Conservation (phyloP, 2,329 filamentous ascomycete genomes). For the Pseudogymnoascus sp. region DNA sequence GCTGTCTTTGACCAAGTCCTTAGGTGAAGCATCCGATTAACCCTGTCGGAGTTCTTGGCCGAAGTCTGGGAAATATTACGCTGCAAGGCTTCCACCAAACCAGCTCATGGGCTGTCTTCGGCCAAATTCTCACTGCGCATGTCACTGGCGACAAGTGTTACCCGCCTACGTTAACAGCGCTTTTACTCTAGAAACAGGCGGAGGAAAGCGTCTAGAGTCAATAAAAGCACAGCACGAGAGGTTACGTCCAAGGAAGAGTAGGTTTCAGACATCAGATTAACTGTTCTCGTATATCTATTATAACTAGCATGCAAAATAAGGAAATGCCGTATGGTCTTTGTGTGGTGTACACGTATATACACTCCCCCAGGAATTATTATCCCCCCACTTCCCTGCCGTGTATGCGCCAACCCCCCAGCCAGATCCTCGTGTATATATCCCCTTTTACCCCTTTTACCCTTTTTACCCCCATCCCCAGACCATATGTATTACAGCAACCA, state of each 20-base stretch:
- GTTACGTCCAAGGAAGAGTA: not conserved
- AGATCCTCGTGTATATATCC: not conserved
- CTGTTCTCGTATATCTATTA: conserved; percentile 3
- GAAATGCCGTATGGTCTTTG: conserved; percentile 7
- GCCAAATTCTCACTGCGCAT: not conserved
- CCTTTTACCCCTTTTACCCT: not conserved
- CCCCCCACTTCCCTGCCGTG: not conserved
- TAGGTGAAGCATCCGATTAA: not conserved
- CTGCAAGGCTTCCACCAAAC: not conserved
- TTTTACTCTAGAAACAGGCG: not conserved
- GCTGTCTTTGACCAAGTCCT: conserved; percentile 1
- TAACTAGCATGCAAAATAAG: not conserved
- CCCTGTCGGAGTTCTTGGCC: not conserved
- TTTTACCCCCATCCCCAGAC: not conserved
- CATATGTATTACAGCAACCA: conserved; percentile 6
- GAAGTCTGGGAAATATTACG: not conserved
- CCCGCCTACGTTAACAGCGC: not conserved
- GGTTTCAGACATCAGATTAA: not conserved
- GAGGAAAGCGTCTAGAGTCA: not conserved
- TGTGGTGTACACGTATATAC: conserved; percentile 8
- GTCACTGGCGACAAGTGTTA: not conserved
- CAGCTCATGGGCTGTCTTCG: not conserved
- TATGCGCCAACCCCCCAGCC: not conserved
- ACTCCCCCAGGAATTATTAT: not conserved
- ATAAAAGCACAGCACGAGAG: not conserved